phyloP scores from a whole-genome alignment of 2,329 filamentous ascomycete species.

The Aureobasidium leucospermi region DNA sequence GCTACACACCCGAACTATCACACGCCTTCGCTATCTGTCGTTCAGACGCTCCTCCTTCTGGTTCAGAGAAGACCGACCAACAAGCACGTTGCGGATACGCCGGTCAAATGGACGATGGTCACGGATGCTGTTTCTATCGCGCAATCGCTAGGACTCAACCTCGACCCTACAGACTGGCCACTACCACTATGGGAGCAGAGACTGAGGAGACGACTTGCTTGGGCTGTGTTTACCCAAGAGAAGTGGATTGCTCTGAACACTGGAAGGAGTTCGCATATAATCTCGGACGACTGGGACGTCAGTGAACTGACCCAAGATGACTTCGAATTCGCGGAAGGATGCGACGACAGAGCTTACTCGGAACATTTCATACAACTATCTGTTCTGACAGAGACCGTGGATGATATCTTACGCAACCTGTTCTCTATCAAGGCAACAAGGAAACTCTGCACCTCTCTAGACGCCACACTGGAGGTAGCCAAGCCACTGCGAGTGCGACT shows the following conservation, averaged over 20 bases:
- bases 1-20: slow-evolving; percentile 25
- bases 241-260: slow-evolving; percentile 54
- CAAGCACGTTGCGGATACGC: slow-evolving; percentile 28
- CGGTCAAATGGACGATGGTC: slow-evolving; percentile 29
- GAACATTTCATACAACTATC: slow-evolving; percentile 46
- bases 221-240: slow-evolving; percentile 60
- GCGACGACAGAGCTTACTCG: slow-evolving; percentile 8
- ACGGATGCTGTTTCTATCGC: slow-evolving; percentile 43
- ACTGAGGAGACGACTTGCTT: slow-evolving; percentile 53
- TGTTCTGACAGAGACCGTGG: slow-evolving; percentile 44
- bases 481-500: slow-evolving; percentile 42
- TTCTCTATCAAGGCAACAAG: slow-evolving; percentile 27
- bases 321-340: slow-evolving; percentile 29
- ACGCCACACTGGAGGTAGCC: slow-evolving; percentile 39
- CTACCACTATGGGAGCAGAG: slow-evolving; percentile 58
- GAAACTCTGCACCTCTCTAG: slow-evolving; percentile 38
- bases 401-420: slow-evolving; percentile 41
- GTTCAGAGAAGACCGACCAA: slow-evolving; percentile 28
- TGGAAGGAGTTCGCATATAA: slow-evolving; percentile 51
- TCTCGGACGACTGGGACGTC: slow-evolving; percentile 49
- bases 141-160: slow-evolving; percentile 52
- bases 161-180: slow-evolving; percentile 56
- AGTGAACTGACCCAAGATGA: slow-evolving; percentile 37
- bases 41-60: slow-evolving; percentile 27
- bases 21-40: slow-evolving; percentile 25